Evolutionary conservation across 1,139 yeast genomes (phyloP).

Genomic region (Zygoascus sp.): DNA sequence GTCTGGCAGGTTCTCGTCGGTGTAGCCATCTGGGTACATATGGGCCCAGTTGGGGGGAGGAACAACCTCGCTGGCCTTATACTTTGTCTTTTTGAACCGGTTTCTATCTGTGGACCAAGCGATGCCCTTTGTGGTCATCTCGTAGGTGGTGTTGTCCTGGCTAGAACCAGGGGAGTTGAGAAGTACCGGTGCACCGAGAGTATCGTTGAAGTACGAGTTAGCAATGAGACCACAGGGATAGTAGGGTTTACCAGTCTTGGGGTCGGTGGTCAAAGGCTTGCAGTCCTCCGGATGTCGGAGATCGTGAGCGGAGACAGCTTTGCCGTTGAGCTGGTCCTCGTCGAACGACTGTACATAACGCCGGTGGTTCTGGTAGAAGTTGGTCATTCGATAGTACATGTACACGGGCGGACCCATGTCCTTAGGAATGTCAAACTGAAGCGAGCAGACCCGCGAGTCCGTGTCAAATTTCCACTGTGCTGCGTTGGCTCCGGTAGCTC

Average conservation of each 20-base stretch:
- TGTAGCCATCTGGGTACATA: constrained; percentile 84
- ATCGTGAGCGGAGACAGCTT: constrained; percentile 48
- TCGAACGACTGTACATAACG: constrained; percentile 86
- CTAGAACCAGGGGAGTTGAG: constrained; percentile 41
- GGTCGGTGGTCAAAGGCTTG: constrained; percentile 64
- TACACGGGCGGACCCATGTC: constrained; percentile 72
- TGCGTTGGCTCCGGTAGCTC: constrained; percentile 27
- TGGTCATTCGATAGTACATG: constrained; percentile 73
- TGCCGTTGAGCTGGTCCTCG: constrained; percentile 85
- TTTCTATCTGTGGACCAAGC: constrained; percentile 82
- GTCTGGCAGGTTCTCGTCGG: constrained; percentile 78
- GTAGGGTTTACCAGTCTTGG: constrained; percentile 50
- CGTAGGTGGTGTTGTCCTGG: constrained; percentile 43
- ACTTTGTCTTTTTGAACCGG: constrained; percentile 74
- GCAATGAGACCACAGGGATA: constrained; percentile 98
- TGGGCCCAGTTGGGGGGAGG: constrained; percentile 97
- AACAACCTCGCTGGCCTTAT: constrained; percentile 64
- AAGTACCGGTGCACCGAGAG: constrained; percentile 52
- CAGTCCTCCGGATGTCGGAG: constrained; percentile 84
- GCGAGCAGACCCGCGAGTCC: constrained; percentile 44
- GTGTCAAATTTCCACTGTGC: constrained; percentile 60
- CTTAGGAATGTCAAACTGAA: constrained; percentile 76
- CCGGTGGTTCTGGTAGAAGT: constrained; percentile 90
- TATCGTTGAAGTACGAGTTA: constrained; percentile 86
- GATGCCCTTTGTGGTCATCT: constrained; percentile 64